phyloP scores from a whole-genome alignment of 768 basidiomycete species.

The Neoboletus subvelutipes region DNA sequence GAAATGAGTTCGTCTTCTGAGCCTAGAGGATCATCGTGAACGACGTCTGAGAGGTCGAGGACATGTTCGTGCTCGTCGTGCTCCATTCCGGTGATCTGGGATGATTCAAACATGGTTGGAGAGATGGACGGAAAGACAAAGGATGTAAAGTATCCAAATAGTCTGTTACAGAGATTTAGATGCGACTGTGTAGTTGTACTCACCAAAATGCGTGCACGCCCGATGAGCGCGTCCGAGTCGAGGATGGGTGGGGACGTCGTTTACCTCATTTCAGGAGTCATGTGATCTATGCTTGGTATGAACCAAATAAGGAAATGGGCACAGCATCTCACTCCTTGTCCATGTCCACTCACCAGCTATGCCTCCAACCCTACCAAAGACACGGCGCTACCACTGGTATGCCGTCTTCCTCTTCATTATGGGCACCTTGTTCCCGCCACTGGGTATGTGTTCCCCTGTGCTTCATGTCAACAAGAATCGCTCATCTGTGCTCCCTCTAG shows the following conservation, averaged over 20 bases:
- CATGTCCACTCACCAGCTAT: constrained; percentile 17
- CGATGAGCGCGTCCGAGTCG: constrained; percentile 24
- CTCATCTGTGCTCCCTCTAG: constrained; percentile 40
- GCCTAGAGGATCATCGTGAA: constrained; percentile 73
- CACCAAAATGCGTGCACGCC: constrained; percentile 19
- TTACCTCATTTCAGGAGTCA: constrained; percentile 31
- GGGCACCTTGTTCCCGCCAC: constrained; percentile 88
- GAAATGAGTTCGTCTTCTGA: constrained; percentile 47
- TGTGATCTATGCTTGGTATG: constrained; percentile 16
- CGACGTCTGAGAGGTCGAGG: constrained; percentile 79
- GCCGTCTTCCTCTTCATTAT: constrained; percentile 78
- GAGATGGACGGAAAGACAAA: background rate
- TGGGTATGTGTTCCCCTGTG: constrained; percentile 54
- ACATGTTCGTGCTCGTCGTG: constrained; percentile 61
- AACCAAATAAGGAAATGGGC: constrained; percentile 6
- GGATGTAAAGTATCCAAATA: background rate
- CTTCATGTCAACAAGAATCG: background rate
- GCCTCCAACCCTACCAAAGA: constrained; percentile 54
- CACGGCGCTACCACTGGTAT: constrained; percentile 75
- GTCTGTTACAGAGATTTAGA: background rate
- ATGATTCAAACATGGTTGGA: background rate
- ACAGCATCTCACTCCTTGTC: background rate
- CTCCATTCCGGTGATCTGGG: constrained; percentile 35
- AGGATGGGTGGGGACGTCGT: constrained; percentile 13
- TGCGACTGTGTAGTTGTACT: constrained; percentile 1